Evolutionary conservation across 2,329 filamentous ascomycete species (phyloP), one percentile per base, ranked within the genome.

Genomic region (Leptographium lundbergii): DNA sequence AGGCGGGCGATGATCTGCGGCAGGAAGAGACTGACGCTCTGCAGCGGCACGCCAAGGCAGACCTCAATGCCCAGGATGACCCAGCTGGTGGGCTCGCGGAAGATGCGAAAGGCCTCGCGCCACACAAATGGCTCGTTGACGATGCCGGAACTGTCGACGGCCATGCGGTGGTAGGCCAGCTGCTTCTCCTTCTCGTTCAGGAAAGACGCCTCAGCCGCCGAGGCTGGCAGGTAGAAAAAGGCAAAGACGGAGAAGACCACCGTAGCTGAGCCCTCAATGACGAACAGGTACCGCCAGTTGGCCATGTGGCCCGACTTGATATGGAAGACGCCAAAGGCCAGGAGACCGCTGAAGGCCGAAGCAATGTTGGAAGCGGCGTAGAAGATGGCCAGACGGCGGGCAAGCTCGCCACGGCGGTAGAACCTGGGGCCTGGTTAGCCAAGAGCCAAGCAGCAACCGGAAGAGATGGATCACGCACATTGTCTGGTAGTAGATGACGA

Each of bases 131-230:
- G 67, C 65, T 82, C 78, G 45, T 76, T 73, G 29, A 82, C 80
- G 19, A 75, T 73, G 0, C 86, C 82, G 2, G 86, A 89, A 7
- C 82, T 86, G 68, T 92, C 88, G 57, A 89, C 78, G 62, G 87
- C 85, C 62, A 91, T 87, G n/a, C 88, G 84, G 66, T 84, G 81
- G 66, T 82, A 85, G 4, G 87, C 88, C 0, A 91, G 77, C 10
- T 76, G 74, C 66, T 83, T 86, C 68, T 91, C 86, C 1, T 84
- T 81, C 2, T 80, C 75, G 59, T 70, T 82, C 24, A 91, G 75
- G 66, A 91, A 91, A 2, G 59, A 54, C 11, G 64, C 86, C 62
- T 84, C 77, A 42, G 80, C 76, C 0, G 85, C 84, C 54, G 79
- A 85, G 58, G 71, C 75, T 0, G 88, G 88, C 1, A 91, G 77